Conservation (phyloP, 2,329 filamentous ascomycete species). For the Stachybotrys chlorohalonatus region DNA sequence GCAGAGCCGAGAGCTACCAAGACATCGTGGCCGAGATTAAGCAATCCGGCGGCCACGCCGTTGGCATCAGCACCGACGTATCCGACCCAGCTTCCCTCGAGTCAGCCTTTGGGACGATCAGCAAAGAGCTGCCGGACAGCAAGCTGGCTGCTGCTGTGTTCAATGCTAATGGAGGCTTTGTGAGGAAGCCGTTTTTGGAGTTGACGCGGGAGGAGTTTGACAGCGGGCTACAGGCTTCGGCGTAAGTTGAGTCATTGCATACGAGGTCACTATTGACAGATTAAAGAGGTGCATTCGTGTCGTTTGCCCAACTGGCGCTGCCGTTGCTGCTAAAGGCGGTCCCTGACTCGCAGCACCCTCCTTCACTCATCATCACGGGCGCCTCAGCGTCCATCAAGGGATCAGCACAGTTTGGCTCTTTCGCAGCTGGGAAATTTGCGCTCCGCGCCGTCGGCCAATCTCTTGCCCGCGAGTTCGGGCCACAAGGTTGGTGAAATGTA, state of each 20-base stretch:
- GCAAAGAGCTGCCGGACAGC: slow-evolving; percentile 45
- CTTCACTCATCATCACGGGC: slow-evolving; percentile 76
- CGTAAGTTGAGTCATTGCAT: slow-evolving; percentile 28
- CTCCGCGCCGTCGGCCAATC: slow-evolving; percentile 65
- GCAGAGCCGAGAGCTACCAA: slow-evolving; percentile 55
- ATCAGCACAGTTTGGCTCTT: slow-evolving; percentile 58
- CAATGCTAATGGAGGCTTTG: slow-evolving; percentile 51
- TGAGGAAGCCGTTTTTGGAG: slow-evolving; percentile 50
- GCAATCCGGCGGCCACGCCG: slow-evolving; percentile 54
- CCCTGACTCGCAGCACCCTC: slow-evolving; percentile 48
- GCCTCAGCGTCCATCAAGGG: slow-evolving; percentile 74
- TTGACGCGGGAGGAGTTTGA: slow-evolving; percentile 40
- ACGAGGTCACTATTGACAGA: slow-evolving; percentile 1
- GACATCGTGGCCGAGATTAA: slow-evolving; percentile 63
- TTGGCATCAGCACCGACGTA: slow-evolving; percentile 53
- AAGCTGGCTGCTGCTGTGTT: slow-evolving; percentile 58
- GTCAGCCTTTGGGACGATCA: slow-evolving; percentile 52
- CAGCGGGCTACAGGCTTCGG: slow-evolving; percentile 32
- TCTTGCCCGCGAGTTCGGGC: slow-evolving; percentile 75
- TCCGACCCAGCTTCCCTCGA: slow-evolving; percentile 37
- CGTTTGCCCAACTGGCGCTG: slow-evolving; percentile 64
- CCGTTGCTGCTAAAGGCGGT: slow-evolving; percentile 61
- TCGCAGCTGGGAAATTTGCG: slow-evolving; percentile 75
- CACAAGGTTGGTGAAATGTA: slow-evolving; percentile 37
- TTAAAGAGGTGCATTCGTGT: slow-evolving; percentile 56